These are phyloP conservation scores for Diaporthe australafricana DNA, from an alignment of 2,329 filamentous ascomycete genomes.

Conservation along the genomic window DNA sequence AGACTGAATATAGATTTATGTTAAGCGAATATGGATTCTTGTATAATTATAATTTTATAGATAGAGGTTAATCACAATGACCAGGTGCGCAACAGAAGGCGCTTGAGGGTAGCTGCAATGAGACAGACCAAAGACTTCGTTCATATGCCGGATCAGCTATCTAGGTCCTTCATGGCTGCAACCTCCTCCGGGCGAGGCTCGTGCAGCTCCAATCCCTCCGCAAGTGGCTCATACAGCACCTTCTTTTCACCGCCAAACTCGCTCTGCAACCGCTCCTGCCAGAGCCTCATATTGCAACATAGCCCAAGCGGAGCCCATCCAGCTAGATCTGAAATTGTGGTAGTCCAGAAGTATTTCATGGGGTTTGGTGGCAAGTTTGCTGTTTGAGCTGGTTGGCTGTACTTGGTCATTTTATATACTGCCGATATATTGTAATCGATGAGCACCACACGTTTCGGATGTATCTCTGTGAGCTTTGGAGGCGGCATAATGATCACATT, in stretches of 20 bases:
- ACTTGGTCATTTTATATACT: background rate
- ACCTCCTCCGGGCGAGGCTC: too few species aligned
- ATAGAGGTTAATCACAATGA: too few species aligned
- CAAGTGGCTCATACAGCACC: background rate
- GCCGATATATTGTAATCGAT: background rate
- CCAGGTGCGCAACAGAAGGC: too few species aligned
- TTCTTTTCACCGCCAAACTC: constrained; percentile 1
- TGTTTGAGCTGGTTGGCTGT: background rate
- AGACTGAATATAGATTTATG: too few species aligned
- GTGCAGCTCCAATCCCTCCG: background rate
- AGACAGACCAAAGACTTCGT: too few species aligned
- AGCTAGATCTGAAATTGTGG: background rate
- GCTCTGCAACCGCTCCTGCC: background rate
- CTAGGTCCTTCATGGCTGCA: too few species aligned
- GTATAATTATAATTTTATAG: too few species aligned
- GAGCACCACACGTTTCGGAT: background rate
- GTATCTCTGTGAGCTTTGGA: background rate
- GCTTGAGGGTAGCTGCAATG: too few species aligned
- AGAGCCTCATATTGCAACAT: background rate
- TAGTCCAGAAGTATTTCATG: background rate
- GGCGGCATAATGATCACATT: too few species aligned
- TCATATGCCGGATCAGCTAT: too few species aligned
- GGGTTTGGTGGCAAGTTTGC: background rate
- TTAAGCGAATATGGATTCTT: too few species aligned
- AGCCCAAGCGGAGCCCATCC: background rate